Conservation (phyloP, 345 rosid species). For the Ricinus communis region DNA sequence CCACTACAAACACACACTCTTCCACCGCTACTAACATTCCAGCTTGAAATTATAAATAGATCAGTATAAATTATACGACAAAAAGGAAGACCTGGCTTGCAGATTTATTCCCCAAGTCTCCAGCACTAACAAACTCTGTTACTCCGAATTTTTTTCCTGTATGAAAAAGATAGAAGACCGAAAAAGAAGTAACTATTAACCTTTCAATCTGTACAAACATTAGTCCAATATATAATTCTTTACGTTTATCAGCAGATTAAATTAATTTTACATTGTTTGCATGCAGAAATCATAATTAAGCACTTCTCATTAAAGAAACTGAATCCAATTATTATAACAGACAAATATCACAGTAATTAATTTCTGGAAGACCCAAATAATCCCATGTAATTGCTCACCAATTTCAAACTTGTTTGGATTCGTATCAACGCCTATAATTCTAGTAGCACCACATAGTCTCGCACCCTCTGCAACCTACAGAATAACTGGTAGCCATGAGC, state of each 20-base stretch:
- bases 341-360: background rate
- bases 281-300: constrained; percentile 1
- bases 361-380: background rate
- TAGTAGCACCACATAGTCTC: constrained; percentile 68
- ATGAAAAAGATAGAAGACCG: background rate
- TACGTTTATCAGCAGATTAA: background rate
- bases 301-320: background rate
- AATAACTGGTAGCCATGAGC: constrained; percentile 7
- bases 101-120: constrained; percentile 43
- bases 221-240: background rate
- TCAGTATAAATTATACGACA: background rate
- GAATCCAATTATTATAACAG: background rate
- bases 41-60: too few species aligned
- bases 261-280: background rate
- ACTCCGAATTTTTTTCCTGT: constrained; percentile 71
- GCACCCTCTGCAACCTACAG: constrained; percentile 85
- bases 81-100: constrained; percentile 55
- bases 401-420: constrained; percentile 62
- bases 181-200: constrained; percentile 2
- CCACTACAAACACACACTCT: too few species aligned
- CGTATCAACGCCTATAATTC: constrained; percentile 75
- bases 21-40: too few species aligned
- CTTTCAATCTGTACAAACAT: background rate
- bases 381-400: constrained; percentile 42
- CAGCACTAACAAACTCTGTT: constrained; percentile 65